These are phyloP conservation scores for Podospora pseudocomata DNA, from an alignment of 495 filamentous ascomycete genomes.

Conservation along the genomic window DNA sequence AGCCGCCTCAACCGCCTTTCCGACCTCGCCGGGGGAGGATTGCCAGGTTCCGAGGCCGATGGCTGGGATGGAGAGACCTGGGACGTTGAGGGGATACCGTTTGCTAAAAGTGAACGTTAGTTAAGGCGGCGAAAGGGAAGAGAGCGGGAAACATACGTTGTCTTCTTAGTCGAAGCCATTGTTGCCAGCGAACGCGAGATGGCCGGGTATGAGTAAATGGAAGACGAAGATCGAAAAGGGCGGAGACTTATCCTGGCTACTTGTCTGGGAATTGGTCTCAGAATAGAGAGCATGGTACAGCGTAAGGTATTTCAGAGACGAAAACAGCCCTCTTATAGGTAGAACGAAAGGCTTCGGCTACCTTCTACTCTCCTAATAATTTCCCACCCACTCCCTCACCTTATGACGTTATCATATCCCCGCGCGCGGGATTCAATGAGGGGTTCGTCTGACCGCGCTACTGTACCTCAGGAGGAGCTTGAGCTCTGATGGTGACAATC, in stretches of 20 bases:
- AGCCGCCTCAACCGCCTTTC: constrained; percentile 67
- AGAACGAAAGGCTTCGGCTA: background rate
- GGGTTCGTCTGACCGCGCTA: background rate
- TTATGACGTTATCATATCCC: constrained; percentile 14
- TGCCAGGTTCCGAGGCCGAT: constrained; percentile 86
- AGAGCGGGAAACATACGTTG: constrained; percentile 25
- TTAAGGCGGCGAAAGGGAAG: background rate
- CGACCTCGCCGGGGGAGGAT: constrained; percentile 47
- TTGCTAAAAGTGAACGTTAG: no score
- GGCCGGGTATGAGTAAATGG: background rate
- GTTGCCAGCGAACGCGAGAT: background rate
- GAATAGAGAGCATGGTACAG: background rate
- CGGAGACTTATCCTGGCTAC: background rate
- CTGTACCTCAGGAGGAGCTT: background rate
- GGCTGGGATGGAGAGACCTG: constrained; percentile 73
- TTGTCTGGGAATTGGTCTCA: background rate
- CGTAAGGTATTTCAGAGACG: background rate
- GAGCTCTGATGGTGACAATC: background rate
- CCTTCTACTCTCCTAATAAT: background rate
- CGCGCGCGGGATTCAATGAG: background rate
- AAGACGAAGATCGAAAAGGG: background rate
- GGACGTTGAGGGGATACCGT: constrained; percentile 64
- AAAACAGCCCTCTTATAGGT: background rate
- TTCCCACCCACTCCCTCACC: constrained; percentile 10
- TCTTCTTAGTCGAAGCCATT: constrained; percentile 39